Evolutionary conservation across 768 basidiomycete genomes (phyloP), one percentile per base, ranked within the genome.

Genomic region (Leucocoprinus birnbaumii): DNA sequence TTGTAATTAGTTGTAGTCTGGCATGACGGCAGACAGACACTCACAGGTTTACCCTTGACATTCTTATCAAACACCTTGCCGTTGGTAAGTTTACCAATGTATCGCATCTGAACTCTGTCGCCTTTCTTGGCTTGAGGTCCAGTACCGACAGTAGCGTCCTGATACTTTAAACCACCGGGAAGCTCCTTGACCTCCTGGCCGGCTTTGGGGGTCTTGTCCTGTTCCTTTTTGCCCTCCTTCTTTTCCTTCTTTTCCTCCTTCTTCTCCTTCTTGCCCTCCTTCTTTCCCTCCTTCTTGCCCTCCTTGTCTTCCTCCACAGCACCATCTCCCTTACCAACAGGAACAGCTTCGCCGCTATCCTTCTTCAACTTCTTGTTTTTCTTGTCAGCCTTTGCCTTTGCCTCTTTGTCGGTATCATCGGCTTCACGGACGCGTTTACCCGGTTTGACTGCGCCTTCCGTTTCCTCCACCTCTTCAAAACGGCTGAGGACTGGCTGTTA

Each of bases 101-200:
- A 98, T 55, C 96, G 79, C 87, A 98, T 91, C 51, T 75, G 76
- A 47, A 97, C 79, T 41, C 75, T 85, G 71, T 87, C 85, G 14
- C 95, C 95, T 53, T 84, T 82, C 77, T 95, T 97, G 16, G 91
- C 94, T 64, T 79, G 76, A 35, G 89, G 84, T n/a, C 96, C 96
- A 1, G 80, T 82, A 43, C 96, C 96, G 45, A 82, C 65, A 66
- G 87, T 94, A 59, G 76, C 68, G 68, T 98, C 96, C 59, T 79
- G 71, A 59, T 92, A 74, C 68, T 88, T 83, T 51, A 98, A 71
- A 13, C 94, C 95, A 26, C 82, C 84, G 1, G 84, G 69, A 50
- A 93, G 73, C 59, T 80, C 80, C 57, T 75, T 80, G 55, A 26
- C 44, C 53, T 63, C 53, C 40, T 71, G 38, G 38, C n/a, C 13